Evolutionary conservation across 306 rosid species (phyloP), one percentile per base, ranked within the genome.

Genomic region (Vigna nakashimae): DNA sequence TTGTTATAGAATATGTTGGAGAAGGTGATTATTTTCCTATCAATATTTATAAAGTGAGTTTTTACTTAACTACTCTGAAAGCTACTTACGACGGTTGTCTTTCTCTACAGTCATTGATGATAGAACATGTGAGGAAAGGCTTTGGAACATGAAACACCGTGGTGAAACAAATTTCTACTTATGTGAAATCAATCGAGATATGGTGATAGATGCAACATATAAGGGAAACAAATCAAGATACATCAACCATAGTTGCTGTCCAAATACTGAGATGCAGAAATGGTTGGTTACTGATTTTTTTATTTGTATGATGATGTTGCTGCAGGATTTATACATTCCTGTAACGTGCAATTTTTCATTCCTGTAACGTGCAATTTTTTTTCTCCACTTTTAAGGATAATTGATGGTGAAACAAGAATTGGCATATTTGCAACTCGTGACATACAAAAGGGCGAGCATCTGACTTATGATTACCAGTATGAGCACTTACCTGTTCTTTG

Each of bases 181-280:
- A n/a, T 92, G 98, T 22, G 98, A 95, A 80, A 89, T 95, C 87
- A 92, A 89, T 79, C 90, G 98, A 66, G 98, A 95, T 82, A 92
- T 88, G 97, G 98, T 95, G 88, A 95, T 95, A 75, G 98, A 95
- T 86, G 98, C 98, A 13, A 91, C 98, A 49, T 81, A 92, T 84
- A 92, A 95, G 87, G 98, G 98, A 78, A 95, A 95, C 86, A 95
- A 91, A 80, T 95, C 98, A 30, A 88, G 98, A 95, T 95, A 89
- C 65, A 95, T 95, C 78, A 92, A 95, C 68, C 98, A 95, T 79
- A 95, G 98, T 65, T 95, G 98, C 88, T 89, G 89, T 82, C 98
- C 98, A 73, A 95, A 95, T 83, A 95, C 98, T 38, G 98, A 92
- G 92, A 95, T 92, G 98, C 98, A 95, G 80, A 95, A 95, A 89